Evolutionary conservation across 352 stramenopile species (phyloP), one percentile per base, ranked within the genome.

Genomic region (Pythium rishiriense): DNA sequence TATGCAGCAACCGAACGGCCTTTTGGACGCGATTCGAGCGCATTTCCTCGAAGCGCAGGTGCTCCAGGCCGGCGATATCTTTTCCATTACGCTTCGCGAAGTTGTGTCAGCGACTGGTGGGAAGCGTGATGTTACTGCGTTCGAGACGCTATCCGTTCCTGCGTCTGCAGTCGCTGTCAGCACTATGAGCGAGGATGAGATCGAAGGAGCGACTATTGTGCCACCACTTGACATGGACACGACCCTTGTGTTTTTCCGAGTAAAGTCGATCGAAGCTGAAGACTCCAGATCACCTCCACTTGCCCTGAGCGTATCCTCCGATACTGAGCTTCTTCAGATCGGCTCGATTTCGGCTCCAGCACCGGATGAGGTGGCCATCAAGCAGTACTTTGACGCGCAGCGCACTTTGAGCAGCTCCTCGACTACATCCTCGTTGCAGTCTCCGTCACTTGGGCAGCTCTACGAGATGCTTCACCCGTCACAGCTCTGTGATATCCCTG

Each of bases 161-260:
- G 5, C 22, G 43, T 60, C 43, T 0, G 60, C 51, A 4, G 4
- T 50, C 7, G 51, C 52, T n/a, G 28, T 50, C 24, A 17, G 9
- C 37, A 6, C 58, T 24, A 4, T 6, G 3, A n/a, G 31, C 11
- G 24, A 41, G 15, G n/a, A 55, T 6, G 37, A 14, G 35, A 9
- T 41, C 19, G 35, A 67, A 3, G 4, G 9, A 17, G 62, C 74
- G n/a, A 43, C 80, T 0, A 69, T 88, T 41, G 78, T 81, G 3
- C 83, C 83, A 9, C 66, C 73, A 19, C 66, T 94, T 10, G 42
- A 72, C 31, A 50, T 90, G 1, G 81, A 94, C 55, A 87, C 79
- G 25, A 74, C 69, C n/a, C 64, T 94, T 10, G 70, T 92, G 52
- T 93, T 92, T 50, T 93, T 93, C 54, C 79, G 79, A 22, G 83